A percentile compares a stretch with the other conserved stretches of the same genome.
Evolutionary conservation across 371 early-diverging fungal species (phyloP).

Genomic region (Phascolomyces articulosus): DNA sequence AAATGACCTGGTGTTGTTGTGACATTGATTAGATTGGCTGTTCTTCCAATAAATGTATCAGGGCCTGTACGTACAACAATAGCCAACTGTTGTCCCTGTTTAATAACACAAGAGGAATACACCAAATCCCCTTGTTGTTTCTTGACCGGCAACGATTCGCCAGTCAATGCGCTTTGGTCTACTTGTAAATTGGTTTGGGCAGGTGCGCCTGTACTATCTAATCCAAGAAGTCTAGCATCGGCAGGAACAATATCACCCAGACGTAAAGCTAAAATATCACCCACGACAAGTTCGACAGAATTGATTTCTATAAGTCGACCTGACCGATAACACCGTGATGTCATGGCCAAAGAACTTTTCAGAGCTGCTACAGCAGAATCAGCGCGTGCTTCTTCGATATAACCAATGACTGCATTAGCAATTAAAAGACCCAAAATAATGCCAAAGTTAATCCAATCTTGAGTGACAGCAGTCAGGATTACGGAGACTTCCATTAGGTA

Average conservation of each 20-base stretch:
- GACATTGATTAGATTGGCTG: slow-evolving; percentile 87
- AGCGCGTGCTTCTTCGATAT: slow-evolving; percentile 88
- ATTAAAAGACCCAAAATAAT: slow-evolving; percentile 83
- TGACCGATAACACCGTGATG: slow-evolving; percentile 80
- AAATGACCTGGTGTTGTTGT: slow-evolving; percentile 88
- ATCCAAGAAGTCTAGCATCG: slow-evolving; percentile 86
- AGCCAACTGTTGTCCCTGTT: slow-evolving; percentile 89
- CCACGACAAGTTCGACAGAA: slow-evolving; percentile 79
- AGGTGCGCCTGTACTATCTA: slow-evolving; percentile 81
- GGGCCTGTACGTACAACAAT: slow-evolving; percentile 88
- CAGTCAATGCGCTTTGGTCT: slow-evolving; percentile 96
- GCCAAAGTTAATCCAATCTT: slow-evolving; percentile 86
- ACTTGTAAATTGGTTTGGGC: slow-evolving; percentile 80
- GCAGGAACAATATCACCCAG: slow-evolving; percentile 96
- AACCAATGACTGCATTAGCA: slow-evolving; percentile 91
- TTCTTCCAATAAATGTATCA: slow-evolving; percentile 90
- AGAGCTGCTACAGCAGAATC: slow-evolving; percentile 91
- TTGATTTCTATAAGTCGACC: slow-evolving; percentile 83
- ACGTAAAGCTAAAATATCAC: slow-evolving; percentile 88
- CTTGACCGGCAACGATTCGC: slow-evolving; percentile 88
- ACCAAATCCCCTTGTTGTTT: slow-evolving; percentile 83
- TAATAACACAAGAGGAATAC: slow-evolving; percentile 89
- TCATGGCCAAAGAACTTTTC: slow-evolving; percentile 83
- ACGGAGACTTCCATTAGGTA: slow-evolving; percentile 83
- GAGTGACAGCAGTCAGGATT: slow-evolving; percentile 70